A percentile compares a stretch with the other conserved stretches of the same genome.
Evolutionary conservation across 2,329 filamentous ascomycete species (phyloP).

Genomic region (Parafenestella ontariensis): DNA sequence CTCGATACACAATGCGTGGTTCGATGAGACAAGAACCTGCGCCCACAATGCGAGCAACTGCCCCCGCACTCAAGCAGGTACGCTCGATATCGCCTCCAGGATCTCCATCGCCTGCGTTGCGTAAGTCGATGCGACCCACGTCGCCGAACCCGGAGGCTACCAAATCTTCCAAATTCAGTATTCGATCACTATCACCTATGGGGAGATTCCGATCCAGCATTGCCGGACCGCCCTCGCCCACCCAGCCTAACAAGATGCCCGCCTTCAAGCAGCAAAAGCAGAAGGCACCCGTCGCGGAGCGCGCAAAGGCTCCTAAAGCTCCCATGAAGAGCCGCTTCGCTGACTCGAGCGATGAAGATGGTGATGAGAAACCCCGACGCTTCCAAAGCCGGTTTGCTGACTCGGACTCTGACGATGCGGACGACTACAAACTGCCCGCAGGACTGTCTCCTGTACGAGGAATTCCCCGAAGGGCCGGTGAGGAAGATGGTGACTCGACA

Average conservation of each 20-base stretch:
- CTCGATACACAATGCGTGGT: slow-evolving; percentile 68
- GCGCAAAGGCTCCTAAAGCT: slow-evolving; percentile 21
- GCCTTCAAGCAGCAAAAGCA: slow-evolving; percentile 30
- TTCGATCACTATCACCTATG: slow-evolving; percentile 74
- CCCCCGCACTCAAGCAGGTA: slow-evolving; percentile 45
- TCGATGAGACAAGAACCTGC: slow-evolving; percentile 68
- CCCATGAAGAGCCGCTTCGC: slow-evolving; percentile 63
- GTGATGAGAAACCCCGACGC: slow-evolving; percentile 35
- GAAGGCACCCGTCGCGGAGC: slow-evolving; percentile 23
- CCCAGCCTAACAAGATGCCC: slow-evolving; percentile 18
- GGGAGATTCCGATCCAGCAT: slow-evolving; percentile 58
- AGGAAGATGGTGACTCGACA: slow-evolving; percentile 65
- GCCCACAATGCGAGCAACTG: slow-evolving; percentile 40
- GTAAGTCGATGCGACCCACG: slow-evolving; percentile 43
- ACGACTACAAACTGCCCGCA: slow-evolving; percentile 53
- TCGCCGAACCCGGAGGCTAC: slow-evolving; percentile 39
- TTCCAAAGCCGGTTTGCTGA: slow-evolving; percentile 59
- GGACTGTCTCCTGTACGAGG: slow-evolving; percentile 63
- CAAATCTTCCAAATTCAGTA: slow-evolving; percentile 66
- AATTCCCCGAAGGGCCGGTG: slow-evolving; percentile 63
- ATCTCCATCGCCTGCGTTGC: slow-evolving; percentile 34
- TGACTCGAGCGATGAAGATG: slow-evolving; percentile 71
- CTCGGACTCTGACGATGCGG: slow-evolving; percentile 62
- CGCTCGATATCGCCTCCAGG: slow-evolving; percentile 52
- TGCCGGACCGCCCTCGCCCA: slow-evolving; percentile 19